Evolutionary conservation across 306 rosid species (phyloP).

Genomic region (Dryas octopetala): DNA sequence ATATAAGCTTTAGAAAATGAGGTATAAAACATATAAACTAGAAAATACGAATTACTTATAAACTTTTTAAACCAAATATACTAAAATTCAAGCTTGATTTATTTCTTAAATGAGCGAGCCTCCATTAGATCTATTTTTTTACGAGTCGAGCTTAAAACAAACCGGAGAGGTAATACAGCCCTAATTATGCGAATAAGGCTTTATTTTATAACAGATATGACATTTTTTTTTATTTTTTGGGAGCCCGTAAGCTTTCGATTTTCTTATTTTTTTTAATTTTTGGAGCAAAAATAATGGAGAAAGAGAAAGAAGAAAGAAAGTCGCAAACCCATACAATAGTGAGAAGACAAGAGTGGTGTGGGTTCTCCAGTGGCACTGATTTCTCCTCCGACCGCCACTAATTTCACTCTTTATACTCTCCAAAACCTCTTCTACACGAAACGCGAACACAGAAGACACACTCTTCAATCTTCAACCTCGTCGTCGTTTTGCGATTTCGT

Average conservation of each 20-base stretch:
- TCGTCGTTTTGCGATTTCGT: not conserved
- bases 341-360: not conserved
- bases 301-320: not conserved
- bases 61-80: no score
- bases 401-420: not conserved
- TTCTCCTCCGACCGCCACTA: conserved; percentile 1
- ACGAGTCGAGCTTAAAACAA: no score
- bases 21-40: no score
- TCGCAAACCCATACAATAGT: not conserved
- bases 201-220: not conserved
- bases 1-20: no score
- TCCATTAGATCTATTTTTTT: no score
- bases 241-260: no score
- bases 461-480: not conserved
- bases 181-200: no score
- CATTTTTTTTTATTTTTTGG: no score
- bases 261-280: not conserved
- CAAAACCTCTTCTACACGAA: not conserved
- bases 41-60: no score
- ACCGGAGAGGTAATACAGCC: no score
- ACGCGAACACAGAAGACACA: not conserved
- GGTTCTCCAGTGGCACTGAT: not conserved
- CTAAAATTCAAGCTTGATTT: no score
- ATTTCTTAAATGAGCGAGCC: no score
- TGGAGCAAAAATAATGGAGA: not conserved